Evolutionary conservation across 768 basidiomycete genomes (phyloP), one percentile per base, ranked within the genome.

Genomic region (Lentinus tigrinus): DNA sequence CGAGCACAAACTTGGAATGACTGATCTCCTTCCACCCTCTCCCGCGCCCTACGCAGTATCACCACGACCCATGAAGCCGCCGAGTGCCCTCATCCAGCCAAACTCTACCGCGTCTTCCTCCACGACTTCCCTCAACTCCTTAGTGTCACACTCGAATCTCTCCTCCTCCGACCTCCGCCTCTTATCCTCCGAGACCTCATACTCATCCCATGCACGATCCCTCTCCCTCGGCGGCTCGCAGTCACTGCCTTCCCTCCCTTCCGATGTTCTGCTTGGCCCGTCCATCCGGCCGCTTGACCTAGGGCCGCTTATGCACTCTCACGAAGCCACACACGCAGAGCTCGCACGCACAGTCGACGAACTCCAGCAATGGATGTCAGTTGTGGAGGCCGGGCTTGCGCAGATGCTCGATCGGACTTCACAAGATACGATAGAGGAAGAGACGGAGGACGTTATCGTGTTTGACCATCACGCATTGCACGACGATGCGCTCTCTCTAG

Each of bases 1-100:
- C 1, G 88, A 88, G 51, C 85, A 90, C 65, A 85, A 85, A 63
- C 70, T 87, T 17, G 87, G 85, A 31, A 83, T 85, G 71, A 64
- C 78, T 14, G 89, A 91, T 64, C 73, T 92, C 23, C 73, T 90
- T 19, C 89, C 91, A 5, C 89, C 91, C 1, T 91, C 91, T 13
- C 89, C 88, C 9, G 48, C 60, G 3, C 60, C 54, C 1, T 53
- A 57, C 55, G 84, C 77, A 71, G 27, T 73, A 70, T 21, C 68
- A 70, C 27, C 75, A 73, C 60, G 75, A 61, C 55, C 70, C 71
- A 34, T 77, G 76, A 44, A 68, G 66, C 16, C 76, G 73, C 57
- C 67, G 73, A 36, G 58, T 14, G 47, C 47, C 3, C 44, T 57
- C 9, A 60, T 64, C 2, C 66, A 66, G 37, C 52, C 62, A 1